Conservation (phyloP, 495 filamentous ascomycete species). For the Aspergillus diversus region DNA sequence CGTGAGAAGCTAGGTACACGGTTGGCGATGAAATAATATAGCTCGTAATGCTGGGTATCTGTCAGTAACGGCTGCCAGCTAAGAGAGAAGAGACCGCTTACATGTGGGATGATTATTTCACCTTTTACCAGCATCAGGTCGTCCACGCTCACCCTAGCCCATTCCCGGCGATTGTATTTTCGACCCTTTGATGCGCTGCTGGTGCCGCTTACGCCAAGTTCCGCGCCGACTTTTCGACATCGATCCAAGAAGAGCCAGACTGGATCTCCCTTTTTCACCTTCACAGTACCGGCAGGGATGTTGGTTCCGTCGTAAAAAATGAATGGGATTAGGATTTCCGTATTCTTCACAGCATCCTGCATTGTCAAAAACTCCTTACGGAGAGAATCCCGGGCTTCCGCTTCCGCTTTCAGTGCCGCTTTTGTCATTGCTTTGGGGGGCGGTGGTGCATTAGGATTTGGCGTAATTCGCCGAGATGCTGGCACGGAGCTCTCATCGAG, state of each 20-base stretch:
- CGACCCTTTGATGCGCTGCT: conserved; percentile 56
- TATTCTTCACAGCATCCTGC: conserved; percentile 86
- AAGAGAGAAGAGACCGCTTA: conserved; percentile 49
- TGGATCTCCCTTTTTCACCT: conserved; percentile 89
- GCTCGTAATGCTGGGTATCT: conserved; percentile 78
- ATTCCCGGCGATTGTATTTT: conserved; percentile 73
- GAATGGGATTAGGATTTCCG: conserved; percentile 91
- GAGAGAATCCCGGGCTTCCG: conserved; percentile 76
- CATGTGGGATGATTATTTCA: conserved; percentile 92
- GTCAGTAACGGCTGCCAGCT: conserved; percentile 24
- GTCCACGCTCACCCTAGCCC: conserved; percentile 94
- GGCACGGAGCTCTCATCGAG: conserved; percentile 42
- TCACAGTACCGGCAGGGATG: conserved; percentile 78
- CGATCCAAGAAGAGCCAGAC: conserved; percentile 91
- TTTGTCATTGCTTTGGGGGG: conserved; percentile 86
- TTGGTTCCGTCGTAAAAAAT: conserved; percentile 99
- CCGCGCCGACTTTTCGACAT: conserved; percentile 85
- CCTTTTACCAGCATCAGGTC: conserved; percentile 93
- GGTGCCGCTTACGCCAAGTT: conserved; percentile 70
- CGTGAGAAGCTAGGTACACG: conserved; percentile 69
- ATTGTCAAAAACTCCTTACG: conserved; percentile 82
- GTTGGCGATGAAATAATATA: conserved; percentile 97
- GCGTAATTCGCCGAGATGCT: conserved; percentile 56
- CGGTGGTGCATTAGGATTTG: conserved; percentile 67
- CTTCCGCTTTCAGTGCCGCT: conserved; percentile 77